Conservation (phyloP, 2,329 filamentous ascomycete species). For the Fusarium domesticum region DNA sequence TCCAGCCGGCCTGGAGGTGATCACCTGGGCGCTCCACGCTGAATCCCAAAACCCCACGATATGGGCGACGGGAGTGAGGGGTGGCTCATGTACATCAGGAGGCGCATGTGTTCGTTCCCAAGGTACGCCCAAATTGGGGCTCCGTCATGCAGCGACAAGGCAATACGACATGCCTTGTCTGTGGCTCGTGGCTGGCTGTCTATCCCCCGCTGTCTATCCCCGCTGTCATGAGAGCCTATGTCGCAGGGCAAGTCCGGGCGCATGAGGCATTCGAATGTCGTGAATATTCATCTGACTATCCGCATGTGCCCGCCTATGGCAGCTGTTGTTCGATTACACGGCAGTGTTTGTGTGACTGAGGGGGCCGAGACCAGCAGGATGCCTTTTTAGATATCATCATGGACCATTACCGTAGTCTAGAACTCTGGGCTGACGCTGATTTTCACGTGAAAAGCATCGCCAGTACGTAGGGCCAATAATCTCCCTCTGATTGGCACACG, state of each 20-base stretch:
- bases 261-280: background rate
- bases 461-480: no score
- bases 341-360: no score
- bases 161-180: background rate
- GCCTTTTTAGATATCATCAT: no score
- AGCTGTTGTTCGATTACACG: background rate
- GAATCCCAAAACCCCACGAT: conserved; percentile 13
- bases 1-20: conserved; percentile 2
- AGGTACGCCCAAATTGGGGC: background rate
- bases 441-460: no score
- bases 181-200: background rate
- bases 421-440: no score
- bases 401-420: no score
- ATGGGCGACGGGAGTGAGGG: conserved; percentile 7
- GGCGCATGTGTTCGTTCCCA: background rate
- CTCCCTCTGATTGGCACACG: no score
- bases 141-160: background rate
- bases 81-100: conserved; percentile 3
- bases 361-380: no score
- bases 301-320: background rate
- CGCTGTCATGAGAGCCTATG: background rate
- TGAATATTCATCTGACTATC: background rate
- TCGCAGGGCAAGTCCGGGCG: background rate
- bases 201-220: background rate
- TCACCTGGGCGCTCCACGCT: conserved; percentile 1